A percentile compares a stretch with the other conserved stretches of the same genome.
These are phyloP conservation scores for Novymonas esmeraldas DNA, from an alignment of 208 protist species.

Conservation along the genomic window DNA sequence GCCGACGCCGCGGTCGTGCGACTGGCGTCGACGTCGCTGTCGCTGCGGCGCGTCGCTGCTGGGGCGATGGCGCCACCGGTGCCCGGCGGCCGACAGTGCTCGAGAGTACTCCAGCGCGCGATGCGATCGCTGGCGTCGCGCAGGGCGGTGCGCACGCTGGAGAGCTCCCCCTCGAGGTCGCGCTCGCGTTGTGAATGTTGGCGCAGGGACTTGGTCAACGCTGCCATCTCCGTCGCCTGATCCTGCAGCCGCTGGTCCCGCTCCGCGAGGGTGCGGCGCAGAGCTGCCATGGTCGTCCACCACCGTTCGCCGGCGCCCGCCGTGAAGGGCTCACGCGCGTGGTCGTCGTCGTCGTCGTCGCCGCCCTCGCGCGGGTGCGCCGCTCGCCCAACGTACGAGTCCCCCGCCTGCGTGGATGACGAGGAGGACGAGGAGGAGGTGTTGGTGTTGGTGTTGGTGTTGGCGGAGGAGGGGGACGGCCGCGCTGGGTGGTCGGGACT, in stretches of 20 bases:
- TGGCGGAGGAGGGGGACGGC: neutral
- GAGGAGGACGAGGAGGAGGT: neutral
- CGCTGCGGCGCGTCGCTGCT: neutral
- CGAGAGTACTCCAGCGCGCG: neutral
- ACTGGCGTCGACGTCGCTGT: neutral
- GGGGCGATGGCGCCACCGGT: no score
- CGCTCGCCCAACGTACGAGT: neutral
- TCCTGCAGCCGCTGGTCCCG: conserved; percentile 17
- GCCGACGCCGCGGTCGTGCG: neutral
- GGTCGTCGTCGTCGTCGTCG: no score
- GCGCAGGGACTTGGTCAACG: conserved; percentile 6
- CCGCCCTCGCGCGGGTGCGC: neutral
- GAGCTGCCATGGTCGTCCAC: neutral
- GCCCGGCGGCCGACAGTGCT: neutral
- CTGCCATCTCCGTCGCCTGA: conserved; percentile 7
- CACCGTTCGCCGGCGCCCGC: neutral
- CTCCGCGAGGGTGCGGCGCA: conserved; percentile 13
- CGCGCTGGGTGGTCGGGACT: neutral
- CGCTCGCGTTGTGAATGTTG: conserved; percentile 11
- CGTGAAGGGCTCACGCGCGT: neutral
- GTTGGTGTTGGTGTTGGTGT: neutral
- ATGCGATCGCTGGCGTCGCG: neutral
- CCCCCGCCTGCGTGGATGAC: neutral
- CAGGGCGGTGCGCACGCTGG: neutral
- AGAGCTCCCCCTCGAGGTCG: neutral